Conservation (phyloP, 2,329 filamentous ascomycete species). For the Colletotrichum sp. region DNA sequence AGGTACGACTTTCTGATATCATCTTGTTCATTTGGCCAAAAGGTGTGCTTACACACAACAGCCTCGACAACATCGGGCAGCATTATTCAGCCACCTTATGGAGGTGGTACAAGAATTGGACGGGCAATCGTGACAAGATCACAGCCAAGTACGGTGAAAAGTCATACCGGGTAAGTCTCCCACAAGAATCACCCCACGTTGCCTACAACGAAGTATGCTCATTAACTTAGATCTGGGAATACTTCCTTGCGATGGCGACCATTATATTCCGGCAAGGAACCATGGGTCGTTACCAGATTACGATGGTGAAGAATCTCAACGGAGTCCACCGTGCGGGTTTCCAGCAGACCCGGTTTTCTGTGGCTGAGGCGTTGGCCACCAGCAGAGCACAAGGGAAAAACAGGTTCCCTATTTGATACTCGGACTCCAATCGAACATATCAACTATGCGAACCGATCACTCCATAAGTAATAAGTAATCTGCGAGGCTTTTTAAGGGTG, state of each 20-base stretch:
- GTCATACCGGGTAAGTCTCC: slow-evolving; percentile 66
- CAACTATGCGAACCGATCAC: not conserved
- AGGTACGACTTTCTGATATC: not conserved
- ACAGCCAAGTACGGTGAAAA: slow-evolving; percentile 84
- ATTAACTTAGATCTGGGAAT: slow-evolving; percentile 75
- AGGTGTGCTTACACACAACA: slow-evolving; percentile 33
- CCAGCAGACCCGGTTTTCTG: not conserved
- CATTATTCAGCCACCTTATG: slow-evolving; percentile 89
- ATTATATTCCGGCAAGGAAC: slow-evolving; percentile 78
- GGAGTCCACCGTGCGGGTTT: slow-evolving; percentile 66
- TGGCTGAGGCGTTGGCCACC: not conserved
- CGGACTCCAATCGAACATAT: not conserved
- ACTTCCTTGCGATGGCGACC: slow-evolving; percentile 79
- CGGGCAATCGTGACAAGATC: slow-evolving; percentile 85
- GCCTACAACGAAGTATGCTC: slow-evolving; percentile 60
- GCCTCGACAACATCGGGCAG: slow-evolving; percentile 82
- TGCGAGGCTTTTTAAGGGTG: not conserved
- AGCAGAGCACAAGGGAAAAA: not conserved
- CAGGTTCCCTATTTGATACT: not conserved
- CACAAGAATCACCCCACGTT: slow-evolving; percentile 47
- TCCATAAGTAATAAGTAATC: not conserved
- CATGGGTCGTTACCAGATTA: slow-evolving; percentile 82
- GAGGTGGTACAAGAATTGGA: slow-evolving; percentile 94
- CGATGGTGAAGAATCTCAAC: slow-evolving; percentile 83
- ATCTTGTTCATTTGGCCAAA: not conserved